These are phyloP conservation scores for Russula griseocarnosa DNA, from an alignment of 768 basidiomycete species.

Conservation along the genomic window DNA sequence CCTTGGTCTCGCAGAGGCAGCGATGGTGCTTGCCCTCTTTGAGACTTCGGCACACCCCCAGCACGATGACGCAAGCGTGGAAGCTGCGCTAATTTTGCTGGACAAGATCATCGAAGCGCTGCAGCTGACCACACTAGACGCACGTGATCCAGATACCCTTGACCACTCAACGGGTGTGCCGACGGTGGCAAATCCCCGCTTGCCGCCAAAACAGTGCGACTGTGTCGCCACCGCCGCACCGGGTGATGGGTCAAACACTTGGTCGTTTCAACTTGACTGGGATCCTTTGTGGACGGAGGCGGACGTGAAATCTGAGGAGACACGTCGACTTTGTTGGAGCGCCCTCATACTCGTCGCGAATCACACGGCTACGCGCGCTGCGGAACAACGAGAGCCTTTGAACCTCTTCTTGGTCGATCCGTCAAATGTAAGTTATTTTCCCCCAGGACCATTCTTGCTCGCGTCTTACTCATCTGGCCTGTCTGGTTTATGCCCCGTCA, in stretches of 20 bases:
- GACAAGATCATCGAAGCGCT: slow-evolving; percentile 62
- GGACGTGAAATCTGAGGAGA: slow-evolving; percentile 63
- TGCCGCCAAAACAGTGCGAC: slow-evolving; percentile 39
- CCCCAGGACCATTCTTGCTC: not conserved
- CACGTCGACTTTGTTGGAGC: slow-evolving; percentile 73
- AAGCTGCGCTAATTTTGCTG: slow-evolving; percentile 50
- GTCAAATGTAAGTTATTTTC: slow-evolving; percentile 52
- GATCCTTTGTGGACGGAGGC: slow-evolving; percentile 50
- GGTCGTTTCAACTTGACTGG: slow-evolving; percentile 58
- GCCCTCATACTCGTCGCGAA: slow-evolving; percentile 64
- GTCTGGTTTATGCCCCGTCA: not conserved
- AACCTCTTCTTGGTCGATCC: slow-evolving; percentile 60
- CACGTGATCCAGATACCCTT: slow-evolving; percentile 50
- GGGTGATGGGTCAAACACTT: slow-evolving; percentile 40
- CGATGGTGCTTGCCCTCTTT: slow-evolving; percentile 71
- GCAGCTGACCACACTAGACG: slow-evolving; percentile 54
- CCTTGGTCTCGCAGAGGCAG: slow-evolving; percentile 65
- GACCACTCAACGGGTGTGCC: slow-evolving; percentile 48
- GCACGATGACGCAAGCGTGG: slow-evolving; percentile 53
- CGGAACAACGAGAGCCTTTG: slow-evolving; percentile 55
- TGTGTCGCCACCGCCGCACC: slow-evolving; percentile 40
- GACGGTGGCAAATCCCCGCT: slow-evolving; percentile 36
- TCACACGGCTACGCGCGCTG: slow-evolving; percentile 65
- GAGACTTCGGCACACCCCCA: slow-evolving; percentile 71
- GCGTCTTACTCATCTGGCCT: not conserved